A percentile compares a stretch with the other conserved stretches of the same genome.
Conservation (phyloP, 805 yeast genomes). For the Candida schatavii region DNA sequence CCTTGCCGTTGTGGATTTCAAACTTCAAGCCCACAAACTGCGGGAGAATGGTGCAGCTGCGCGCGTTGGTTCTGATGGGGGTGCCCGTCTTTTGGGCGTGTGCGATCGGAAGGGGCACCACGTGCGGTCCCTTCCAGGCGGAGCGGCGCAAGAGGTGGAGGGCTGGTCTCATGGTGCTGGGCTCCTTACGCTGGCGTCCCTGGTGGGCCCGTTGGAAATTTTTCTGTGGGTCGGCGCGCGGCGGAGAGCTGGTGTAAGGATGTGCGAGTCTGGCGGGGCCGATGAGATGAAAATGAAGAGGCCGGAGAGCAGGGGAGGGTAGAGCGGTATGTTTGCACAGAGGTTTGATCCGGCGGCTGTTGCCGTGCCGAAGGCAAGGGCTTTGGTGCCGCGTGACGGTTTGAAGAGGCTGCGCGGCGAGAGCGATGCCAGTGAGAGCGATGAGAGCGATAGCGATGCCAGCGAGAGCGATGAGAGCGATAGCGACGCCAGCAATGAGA, state of each 20-base stretch:
- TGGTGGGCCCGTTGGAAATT: too few species aligned
- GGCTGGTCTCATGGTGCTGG: slow-evolving; percentile 38
- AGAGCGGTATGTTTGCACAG: slow-evolving; percentile 71
- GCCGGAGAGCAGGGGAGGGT: neutral
- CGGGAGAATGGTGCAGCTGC: slow-evolving; percentile 92
- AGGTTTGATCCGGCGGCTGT: slow-evolving; percentile 53
- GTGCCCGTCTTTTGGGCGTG: slow-evolving; percentile 77
- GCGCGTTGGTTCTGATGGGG: slow-evolving; percentile 93
- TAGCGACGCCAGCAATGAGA: slow-evolving; percentile 8
- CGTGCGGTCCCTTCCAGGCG: slow-evolving; percentile 73
- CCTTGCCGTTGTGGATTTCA: slow-evolving; percentile 95
- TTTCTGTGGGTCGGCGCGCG: neutral
- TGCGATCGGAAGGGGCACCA: slow-evolving; percentile 91
- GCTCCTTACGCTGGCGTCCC: too few species aligned
- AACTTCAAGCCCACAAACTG: slow-evolving; percentile 93
- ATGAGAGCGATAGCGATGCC: slow-evolving; percentile 13
- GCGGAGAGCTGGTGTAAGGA: neutral
- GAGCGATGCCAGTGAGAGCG: neutral
- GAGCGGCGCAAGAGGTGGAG: slow-evolving; percentile 31
- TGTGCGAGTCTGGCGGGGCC: too few species aligned
- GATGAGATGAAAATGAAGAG: neutral
- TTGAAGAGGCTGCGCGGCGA: slow-evolving; percentile 9
- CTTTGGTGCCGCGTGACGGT: neutral
- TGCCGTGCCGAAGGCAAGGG: slow-evolving; percentile 5
- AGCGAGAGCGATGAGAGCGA: slow-evolving; percentile 5